Conservation (phyloP, 352 stramenopile species). For the Phytophthora megakarya region DNA sequence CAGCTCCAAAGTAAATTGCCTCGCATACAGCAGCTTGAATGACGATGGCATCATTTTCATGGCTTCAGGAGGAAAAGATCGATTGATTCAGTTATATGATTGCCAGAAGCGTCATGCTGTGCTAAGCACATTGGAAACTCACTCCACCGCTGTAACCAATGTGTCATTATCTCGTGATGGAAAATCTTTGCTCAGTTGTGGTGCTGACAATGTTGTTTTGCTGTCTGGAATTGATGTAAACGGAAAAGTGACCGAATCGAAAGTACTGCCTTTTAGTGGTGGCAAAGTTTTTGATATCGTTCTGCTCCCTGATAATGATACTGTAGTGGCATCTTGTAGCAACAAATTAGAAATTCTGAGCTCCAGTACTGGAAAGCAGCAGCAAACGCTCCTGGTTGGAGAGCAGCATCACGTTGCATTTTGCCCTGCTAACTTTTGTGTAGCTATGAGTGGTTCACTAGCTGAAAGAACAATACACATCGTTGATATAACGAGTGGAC, state of each 20-base stretch:
- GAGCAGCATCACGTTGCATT: constrained; percentile 77
- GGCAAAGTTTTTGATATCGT: constrained; percentile 83
- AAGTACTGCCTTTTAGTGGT: constrained; percentile 52
- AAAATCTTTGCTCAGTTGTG: constrained; percentile 66
- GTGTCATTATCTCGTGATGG: constrained; percentile 79
- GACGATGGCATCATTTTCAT: constrained; percentile 43
- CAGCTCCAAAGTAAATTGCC: constrained; percentile 73
- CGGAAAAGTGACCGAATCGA: constrained; percentile 48
- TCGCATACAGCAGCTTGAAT: constrained; percentile 50
- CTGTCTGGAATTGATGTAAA: constrained; percentile 51
- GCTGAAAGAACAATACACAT: constrained; percentile 89
- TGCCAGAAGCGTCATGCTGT: constrained; percentile 40
- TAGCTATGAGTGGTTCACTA: constrained; percentile 81
- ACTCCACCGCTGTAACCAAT: constrained; percentile 68
- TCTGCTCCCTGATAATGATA: constrained; percentile 73
- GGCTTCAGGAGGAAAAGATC: constrained; percentile 78
- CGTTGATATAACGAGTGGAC: constrained; percentile 78
- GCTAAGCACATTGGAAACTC: constrained; percentile 72
- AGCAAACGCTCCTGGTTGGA: constrained; percentile 64
- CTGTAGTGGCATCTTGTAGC: constrained; percentile 71
- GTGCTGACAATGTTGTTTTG: constrained; percentile 75
- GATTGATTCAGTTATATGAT: constrained; percentile 85
- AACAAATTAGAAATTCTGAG: constrained; percentile 83
- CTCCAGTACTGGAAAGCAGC: constrained; percentile 61
- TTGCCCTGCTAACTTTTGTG: constrained; percentile 67